These are phyloP conservation scores for Dujonia santamariae DNA, from an alignment of 1,139 yeast species.

Conservation along the genomic window DNA sequence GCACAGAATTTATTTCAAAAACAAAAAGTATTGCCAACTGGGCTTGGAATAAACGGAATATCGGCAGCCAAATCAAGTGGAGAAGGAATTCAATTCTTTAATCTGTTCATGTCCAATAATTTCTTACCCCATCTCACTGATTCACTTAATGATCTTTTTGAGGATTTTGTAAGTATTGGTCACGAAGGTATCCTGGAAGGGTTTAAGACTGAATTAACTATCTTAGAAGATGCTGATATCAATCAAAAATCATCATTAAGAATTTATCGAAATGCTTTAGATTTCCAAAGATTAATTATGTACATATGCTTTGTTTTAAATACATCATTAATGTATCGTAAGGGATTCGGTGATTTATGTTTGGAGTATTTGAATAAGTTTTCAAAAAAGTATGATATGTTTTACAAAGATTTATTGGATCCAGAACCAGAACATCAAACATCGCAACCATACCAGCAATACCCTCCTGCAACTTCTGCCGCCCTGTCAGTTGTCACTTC, in stretches of 20 bases:
- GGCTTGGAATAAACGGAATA: neutral
- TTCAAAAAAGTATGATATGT: slow-evolving; percentile 25
- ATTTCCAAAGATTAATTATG: slow-evolving; percentile 51
- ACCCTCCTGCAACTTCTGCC: neutral
- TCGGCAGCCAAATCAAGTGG: neutral
- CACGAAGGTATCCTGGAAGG: slow-evolving; percentile 4
- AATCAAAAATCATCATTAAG: slow-evolving; percentile 2
- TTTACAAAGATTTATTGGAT: slow-evolving; percentile 20
- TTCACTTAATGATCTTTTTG: slow-evolving; percentile 41
- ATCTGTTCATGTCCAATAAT: slow-evolving; percentile 57
- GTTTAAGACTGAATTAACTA: slow-evolving; percentile 1
- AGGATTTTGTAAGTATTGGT: slow-evolving; percentile 26
- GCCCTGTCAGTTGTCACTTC: neutral
- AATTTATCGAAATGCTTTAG: slow-evolving; percentile 49
- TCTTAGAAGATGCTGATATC: neutral
- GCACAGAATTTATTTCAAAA: slow-evolving; percentile 29
- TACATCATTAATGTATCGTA: slow-evolving; percentile 57
- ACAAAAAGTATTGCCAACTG: neutral
- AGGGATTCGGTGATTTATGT: slow-evolving; percentile 47
- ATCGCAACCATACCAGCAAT: neutral
- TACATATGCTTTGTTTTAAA: slow-evolving; percentile 55
- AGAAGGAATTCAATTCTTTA: slow-evolving; percentile 43
- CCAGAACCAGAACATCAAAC: neutral
- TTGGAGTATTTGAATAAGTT: slow-evolving; percentile 34
- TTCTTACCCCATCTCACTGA: slow-evolving; percentile 66